Evolutionary conservation across 176 grass and related monocot genomes (phyloP).

Genomic region (Melocanna baccifera): DNA sequence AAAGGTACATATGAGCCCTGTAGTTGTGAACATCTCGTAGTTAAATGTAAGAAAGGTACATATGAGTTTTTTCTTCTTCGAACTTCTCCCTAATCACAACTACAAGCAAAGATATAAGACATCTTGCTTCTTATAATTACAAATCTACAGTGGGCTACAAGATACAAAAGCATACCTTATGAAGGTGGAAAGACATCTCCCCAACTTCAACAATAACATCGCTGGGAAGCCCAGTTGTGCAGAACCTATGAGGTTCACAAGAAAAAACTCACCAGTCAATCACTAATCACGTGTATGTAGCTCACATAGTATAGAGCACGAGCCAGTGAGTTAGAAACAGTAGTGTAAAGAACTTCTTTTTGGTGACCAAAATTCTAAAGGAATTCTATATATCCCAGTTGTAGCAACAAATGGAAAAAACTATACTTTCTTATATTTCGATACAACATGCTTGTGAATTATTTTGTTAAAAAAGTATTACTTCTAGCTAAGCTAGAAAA

Average conservation of each 20-base stretch:
- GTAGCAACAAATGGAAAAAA: neutral
- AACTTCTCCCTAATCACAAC: neutral
- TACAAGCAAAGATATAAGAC: neutral
- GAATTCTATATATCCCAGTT: neutral
- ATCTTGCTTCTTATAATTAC: neutral
- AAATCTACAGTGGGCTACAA: neutral
- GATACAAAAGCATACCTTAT: conserved; percentile 50
- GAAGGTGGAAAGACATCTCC: conserved; percentile 80
- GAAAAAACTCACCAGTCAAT: neutral
- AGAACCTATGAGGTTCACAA: conserved; percentile 52
- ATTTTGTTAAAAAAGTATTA: neutral
- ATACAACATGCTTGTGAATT: neutral
- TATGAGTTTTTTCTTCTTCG: neutral
- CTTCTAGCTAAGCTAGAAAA: neutral
- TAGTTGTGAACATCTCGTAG: too few species aligned
- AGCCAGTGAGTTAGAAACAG: neutral
- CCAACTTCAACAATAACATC: conserved; percentile 65
- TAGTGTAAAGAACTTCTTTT: neutral
- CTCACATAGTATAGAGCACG: neutral
- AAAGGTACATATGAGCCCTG: too few species aligned
- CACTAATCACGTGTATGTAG: neutral
- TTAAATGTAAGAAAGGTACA: neutral
- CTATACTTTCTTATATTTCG: neutral
- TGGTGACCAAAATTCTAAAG: neutral
- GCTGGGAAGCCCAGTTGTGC: conserved; percentile 65